Conservation (phyloP, 2,329 filamentous ascomycete species). For the Aspergillus ustus region DNA sequence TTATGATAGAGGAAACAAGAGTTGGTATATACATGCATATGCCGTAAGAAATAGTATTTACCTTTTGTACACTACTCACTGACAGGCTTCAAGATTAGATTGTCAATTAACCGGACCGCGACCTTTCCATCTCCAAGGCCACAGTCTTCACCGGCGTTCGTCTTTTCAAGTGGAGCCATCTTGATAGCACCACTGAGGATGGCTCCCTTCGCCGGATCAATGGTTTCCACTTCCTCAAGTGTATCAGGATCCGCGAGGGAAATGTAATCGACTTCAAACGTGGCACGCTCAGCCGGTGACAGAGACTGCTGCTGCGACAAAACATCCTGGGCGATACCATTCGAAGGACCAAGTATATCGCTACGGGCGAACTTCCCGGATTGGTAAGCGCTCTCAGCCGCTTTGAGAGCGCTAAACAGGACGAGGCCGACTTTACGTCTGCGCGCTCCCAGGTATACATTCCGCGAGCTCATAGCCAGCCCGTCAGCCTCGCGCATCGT, state of each 20-base stretch:
- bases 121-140: constrained; percentile 74
- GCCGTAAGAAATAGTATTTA: not conserved
- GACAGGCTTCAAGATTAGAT: constrained; percentile 69
- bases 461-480: constrained; percentile 87
- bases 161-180: constrained; percentile 79
- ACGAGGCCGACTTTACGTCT: constrained; percentile 74
- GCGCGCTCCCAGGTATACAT: constrained; percentile 84
- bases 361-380: constrained; percentile 60
- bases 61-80: not conserved
- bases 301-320: constrained; percentile 67
- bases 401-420: constrained; percentile 69
- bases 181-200: constrained; percentile 89
- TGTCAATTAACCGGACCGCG: constrained; percentile 88
- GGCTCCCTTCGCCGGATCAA: constrained; percentile 74
- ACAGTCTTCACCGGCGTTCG: constrained; percentile 70
- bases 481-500: constrained; percentile 81
- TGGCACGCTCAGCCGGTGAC: constrained; percentile 63
- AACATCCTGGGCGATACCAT: constrained; percentile 60
- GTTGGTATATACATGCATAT: not conserved
- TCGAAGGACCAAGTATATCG: constrained; percentile 74
- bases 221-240: constrained; percentile 74
- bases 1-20: not conserved
- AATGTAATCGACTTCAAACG: constrained; percentile 88
- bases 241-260: constrained; percentile 85
- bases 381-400: constrained; percentile 71